Base-by-base conservation (phyloP, 2,329 filamentous ascomycete species). In the Ophioceras dolichostomum region DNA sequence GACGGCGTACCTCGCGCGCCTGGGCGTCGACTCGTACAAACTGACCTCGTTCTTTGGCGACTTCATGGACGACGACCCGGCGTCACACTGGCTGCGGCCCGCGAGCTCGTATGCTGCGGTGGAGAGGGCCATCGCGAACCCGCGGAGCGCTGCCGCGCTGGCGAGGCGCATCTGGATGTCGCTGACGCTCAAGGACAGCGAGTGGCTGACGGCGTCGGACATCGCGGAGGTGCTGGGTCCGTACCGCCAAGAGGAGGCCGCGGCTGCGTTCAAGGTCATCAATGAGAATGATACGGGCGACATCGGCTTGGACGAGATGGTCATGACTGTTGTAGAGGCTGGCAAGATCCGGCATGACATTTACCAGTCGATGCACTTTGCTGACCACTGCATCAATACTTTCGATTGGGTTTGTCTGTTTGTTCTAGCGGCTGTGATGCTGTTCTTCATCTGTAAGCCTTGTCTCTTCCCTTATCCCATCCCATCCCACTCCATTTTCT, bases 201-300 rank as follows among this genome's bases (percentile, higher is more conserved):
- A 47, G 1, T 39, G 35, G 6, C 39, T 53, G 12, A 44, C 41
- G 5, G 40, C 40, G 3, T 39, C 46, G 13, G 48, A 53, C 37
- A 47, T 53, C 12, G 44, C 43, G 32, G 49, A 53, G 31, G 48
- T 53, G 8, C 41, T 53, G 10, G 50, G 50, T 1, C 47, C 48
- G 0, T 48, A 47, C 38, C 39, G 46, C 2, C 44, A 44, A 28
- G 44, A 45, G 4, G 49, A 52, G 24, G 50, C 49, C 9, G 20
- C 42, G 4, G 19, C 3, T 2, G 43, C 47, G 7, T 36, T 37
- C 13, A 46, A 73, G 69, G 73, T 70, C 37, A 62, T 74, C 24
- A 57, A 61, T 32, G 60, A 63, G 49, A 46, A 47, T 36, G 44
- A 49, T 20, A 44, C 42, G 18, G 49, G 49, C 29, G 48, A 54